Evolutionary conservation across 805 yeast species (phyloP).

Genomic region (Teunomyces cretensis): DNA sequence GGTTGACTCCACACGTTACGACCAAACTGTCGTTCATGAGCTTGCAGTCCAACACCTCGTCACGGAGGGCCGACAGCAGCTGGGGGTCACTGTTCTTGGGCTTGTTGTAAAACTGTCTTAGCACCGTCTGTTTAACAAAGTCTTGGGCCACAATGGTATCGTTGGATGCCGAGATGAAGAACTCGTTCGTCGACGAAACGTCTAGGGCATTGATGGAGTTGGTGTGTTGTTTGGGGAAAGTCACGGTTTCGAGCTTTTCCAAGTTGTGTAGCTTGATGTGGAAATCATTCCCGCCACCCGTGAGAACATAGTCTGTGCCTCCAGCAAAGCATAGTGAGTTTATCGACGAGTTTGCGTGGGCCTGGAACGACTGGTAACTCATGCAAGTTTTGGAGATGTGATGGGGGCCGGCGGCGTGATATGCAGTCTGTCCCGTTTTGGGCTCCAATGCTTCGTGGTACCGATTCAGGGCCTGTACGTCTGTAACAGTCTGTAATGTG

Average conservation of each 20-base stretch:
- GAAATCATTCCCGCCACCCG: constrained; percentile 24
- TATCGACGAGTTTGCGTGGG: constrained; percentile 17
- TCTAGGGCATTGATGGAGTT: constrained; percentile 18
- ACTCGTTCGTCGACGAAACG: constrained; percentile 11
- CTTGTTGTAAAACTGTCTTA: constrained; percentile 7
- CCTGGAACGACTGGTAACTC: constrained; percentile 4
- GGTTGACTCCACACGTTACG: constrained; percentile 26
- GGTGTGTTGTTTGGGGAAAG: constrained; percentile 18
- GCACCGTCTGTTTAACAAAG: constrained; percentile 13
- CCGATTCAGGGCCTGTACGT: too few species aligned
- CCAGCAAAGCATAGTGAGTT: constrained; percentile 15
- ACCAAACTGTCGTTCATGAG: constrained; percentile 18
- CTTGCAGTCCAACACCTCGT: constrained; percentile 20
- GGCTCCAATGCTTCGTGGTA: too few species aligned
- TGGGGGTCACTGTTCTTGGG: neutral
- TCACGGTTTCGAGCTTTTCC: neutral
- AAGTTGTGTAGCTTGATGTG: constrained; percentile 15
- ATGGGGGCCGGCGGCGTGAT: too few species aligned
- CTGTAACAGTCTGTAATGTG: too few species aligned
- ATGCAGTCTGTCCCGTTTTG: neutral
- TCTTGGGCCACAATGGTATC: constrained; percentile 22
- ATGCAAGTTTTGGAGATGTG: neutral
- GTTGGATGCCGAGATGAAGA: constrained; percentile 15
- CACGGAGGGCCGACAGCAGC: constrained; percentile 2
- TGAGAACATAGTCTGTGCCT: constrained; percentile 15